Conservation (phyloP, 148 eudicot species). For the Rhododendron henanense region DNA sequence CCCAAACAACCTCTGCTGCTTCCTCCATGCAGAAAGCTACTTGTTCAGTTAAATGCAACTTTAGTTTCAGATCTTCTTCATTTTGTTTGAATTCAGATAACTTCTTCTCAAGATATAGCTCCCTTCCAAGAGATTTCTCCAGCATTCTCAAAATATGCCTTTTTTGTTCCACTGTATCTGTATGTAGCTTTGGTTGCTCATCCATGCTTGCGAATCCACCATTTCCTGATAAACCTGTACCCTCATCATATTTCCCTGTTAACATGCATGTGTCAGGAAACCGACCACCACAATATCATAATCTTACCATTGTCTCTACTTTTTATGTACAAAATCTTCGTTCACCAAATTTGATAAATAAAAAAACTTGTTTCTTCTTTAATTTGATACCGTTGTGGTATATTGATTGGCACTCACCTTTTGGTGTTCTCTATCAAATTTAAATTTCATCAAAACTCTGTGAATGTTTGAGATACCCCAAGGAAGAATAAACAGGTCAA, state of each 20-base stretch:
- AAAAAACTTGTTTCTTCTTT: neutral
- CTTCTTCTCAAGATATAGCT: constrained; percentile 71
- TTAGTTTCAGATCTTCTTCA: constrained; percentile 60
- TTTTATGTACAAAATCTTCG: neutral
- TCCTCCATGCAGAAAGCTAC: constrained; percentile 56
- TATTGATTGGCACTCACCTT: neutral
- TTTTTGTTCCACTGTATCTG: constrained; percentile 38
- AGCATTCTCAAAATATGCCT: constrained; percentile 63
- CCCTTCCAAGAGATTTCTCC: constrained; percentile 67
- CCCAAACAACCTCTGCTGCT: constrained; percentile 65
- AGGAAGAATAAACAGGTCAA: neutral
- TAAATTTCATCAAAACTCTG: neutral
- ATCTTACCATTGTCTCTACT: neutral
- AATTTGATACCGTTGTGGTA: neutral
- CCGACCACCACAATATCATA: neutral
- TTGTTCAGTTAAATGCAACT: constrained; percentile 53
- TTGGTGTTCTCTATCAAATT: neutral
- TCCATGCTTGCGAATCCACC: constrained; percentile 12
- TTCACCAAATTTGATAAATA: neutral
- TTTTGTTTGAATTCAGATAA: constrained; percentile 47
- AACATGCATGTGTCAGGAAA: constrained; percentile 13
- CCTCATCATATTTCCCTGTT: constrained; percentile 38
- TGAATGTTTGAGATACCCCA: neutral
- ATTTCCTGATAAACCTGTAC: constrained; percentile 18
- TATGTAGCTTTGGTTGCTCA: constrained; percentile 33